These are phyloP conservation scores for Ceratorhiza oryzae-sativae DNA, from an alignment of 1,284 basidiomycete species.

Conservation along the genomic window DNA sequence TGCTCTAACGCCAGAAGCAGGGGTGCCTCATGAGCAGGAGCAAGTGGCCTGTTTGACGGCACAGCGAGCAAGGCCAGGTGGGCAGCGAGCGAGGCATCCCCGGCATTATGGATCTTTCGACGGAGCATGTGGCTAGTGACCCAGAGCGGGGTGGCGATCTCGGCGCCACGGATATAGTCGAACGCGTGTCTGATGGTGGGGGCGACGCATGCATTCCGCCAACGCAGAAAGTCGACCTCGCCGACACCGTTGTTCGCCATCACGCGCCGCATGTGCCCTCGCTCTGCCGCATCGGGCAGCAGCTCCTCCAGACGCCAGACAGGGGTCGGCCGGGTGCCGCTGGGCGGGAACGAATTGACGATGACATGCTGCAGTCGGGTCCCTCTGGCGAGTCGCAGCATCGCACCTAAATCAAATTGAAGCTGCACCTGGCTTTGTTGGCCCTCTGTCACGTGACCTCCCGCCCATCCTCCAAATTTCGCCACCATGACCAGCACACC, in stretches of 20 bases:
- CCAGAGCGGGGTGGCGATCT: conserved; percentile 19
- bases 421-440: neutral
- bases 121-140: conserved; percentile 24
- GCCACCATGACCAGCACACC: conserved; percentile 15
- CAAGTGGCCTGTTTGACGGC: neutral
- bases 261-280: neutral
- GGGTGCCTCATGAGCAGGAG: conserved; percentile 8
- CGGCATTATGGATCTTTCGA: neutral
- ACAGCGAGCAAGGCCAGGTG: conserved; percentile 18
- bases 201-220: conserved; percentile 39
- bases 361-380: conserved; percentile 30
- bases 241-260: conserved; percentile 5
- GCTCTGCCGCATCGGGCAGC: neutral
- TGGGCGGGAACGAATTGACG: conserved; percentile 20
- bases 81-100: conserved; percentile 12
- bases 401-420: neutral
- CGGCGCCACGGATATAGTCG: neutral
- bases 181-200: conserved; percentile 12
- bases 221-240: conserved; percentile 38
- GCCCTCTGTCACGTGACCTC: neutral
- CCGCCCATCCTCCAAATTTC: conserved; percentile 9
- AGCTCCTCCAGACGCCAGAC: conserved; percentile 35
- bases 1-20: conserved; percentile 1
- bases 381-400: conserved; percentile 5
- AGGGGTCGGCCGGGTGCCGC: neutral